Evolutionary conservation across 495 filamentous ascomycete species (phyloP).

Genomic region (Darksidea phi): DNA sequence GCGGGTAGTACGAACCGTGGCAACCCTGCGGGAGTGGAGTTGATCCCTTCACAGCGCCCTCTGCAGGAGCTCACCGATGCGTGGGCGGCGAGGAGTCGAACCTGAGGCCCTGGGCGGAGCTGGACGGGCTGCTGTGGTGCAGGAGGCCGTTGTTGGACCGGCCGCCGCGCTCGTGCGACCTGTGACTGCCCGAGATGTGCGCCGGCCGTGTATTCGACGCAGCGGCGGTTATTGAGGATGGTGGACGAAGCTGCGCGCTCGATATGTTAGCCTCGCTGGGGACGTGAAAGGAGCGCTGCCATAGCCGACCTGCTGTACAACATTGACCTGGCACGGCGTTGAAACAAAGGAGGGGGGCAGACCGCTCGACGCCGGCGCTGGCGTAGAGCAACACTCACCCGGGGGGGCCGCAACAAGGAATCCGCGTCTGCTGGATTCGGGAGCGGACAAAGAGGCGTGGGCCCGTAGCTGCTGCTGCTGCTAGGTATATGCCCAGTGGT

Average conservation of each 20-base stretch:
- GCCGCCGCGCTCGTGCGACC: constrained; percentile 22
- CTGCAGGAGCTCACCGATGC: constrained; percentile 22
- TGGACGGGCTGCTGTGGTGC: constrained; percentile 14
- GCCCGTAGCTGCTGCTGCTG: neutral
- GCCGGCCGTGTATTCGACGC: constrained; percentile 9
- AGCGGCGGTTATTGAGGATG: neutral
- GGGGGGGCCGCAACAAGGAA: constrained; percentile 29
- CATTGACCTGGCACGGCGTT: constrained; percentile 30
- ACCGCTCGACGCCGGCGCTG: constrained; percentile 13
- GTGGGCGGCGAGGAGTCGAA: constrained; percentile 16
- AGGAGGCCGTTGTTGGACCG: constrained; percentile 23
- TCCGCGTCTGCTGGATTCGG: constrained; percentile 3
- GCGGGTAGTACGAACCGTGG: constrained; percentile 29
- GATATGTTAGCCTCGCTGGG: constrained; percentile 21
- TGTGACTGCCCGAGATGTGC: constrained; percentile 7
- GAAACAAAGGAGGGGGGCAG: constrained; percentile 34
- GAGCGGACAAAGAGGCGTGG: constrained; percentile 26
- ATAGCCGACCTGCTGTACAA: constrained; percentile 26
- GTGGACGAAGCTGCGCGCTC: constrained; percentile 14
- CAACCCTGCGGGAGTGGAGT: constrained; percentile 18
- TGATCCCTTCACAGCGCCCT: constrained; percentile 12
- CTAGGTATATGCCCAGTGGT: neutral
- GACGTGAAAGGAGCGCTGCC: constrained; percentile 25
- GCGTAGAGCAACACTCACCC: constrained; percentile 25
- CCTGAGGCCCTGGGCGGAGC: constrained; percentile 3